A percentile compares a stretch with the other conserved stretches of the same genome.
phyloP scores from a whole-genome alignment of 2,329 filamentous ascomycete species.

The Aspergillus udagawae region DNA sequence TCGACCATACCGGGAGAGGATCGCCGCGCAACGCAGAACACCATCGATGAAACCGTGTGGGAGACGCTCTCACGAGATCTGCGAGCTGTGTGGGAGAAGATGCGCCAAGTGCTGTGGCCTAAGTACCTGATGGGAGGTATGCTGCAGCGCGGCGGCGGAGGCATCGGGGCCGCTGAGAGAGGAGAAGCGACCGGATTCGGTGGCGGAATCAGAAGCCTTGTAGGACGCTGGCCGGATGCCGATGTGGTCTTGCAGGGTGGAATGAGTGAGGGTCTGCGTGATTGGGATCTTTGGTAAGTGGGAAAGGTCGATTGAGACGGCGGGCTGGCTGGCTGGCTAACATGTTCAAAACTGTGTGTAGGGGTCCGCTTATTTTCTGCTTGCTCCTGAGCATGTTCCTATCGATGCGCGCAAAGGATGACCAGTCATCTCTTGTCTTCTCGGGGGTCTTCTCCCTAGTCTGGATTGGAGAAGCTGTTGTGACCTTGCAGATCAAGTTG shows the following conservation, averaged over 20 bases:
- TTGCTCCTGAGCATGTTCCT: constrained; percentile 81
- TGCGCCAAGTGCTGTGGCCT: constrained; percentile 94
- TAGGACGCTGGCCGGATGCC: constrained; percentile 65
- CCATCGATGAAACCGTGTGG: constrained; percentile 97
- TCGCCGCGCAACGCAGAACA: constrained; percentile 81
- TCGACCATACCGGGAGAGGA: constrained; percentile 90
- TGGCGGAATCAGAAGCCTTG: constrained; percentile 50
- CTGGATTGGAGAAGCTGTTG: constrained; percentile 93
- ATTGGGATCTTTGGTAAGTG: constrained; percentile 88
- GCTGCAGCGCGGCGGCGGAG: constrained; percentile 54
- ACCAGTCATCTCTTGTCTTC: constrained; percentile 86
- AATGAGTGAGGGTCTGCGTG: constrained; percentile 85
- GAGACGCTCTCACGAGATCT: constrained; percentile 91
- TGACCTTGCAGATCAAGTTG: constrained; percentile 96
- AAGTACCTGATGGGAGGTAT: constrained; percentile 80
- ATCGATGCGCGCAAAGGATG: constrained; percentile 71
- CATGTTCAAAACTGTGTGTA: constrained; percentile 27
- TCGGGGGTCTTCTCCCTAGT: constrained; percentile 95
- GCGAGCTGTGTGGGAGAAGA: constrained; percentile 92
- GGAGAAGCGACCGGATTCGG: constrained; percentile 49
- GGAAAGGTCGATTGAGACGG: background rate
- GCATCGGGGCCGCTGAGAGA: constrained; percentile 52
- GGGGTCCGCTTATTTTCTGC: constrained; percentile 92
- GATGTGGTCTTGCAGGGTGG: constrained; percentile 62
- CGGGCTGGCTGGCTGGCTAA: background rate